A percentile compares a stretch with the other conserved stretches of the same genome.
phyloP scores from a whole-genome alignment of 352 stramenopile species.

The Pythium utonaiense region DNA sequence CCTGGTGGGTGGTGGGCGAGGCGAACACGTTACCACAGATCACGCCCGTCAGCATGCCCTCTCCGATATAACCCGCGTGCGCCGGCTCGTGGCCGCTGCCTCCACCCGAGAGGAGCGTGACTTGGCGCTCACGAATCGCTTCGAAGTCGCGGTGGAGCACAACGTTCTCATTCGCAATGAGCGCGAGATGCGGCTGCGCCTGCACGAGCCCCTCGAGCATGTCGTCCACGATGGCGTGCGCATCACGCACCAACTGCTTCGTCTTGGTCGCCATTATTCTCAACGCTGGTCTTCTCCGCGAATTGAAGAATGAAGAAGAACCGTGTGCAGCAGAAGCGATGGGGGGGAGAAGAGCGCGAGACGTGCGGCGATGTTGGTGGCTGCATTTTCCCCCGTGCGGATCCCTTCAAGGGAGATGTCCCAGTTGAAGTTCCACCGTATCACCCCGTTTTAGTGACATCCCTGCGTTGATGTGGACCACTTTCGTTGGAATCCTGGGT shows the following conservation, averaged over 20 bases:
- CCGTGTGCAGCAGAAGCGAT: background rate
- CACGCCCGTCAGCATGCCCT: conserved; percentile 95
- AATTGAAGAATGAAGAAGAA: background rate
- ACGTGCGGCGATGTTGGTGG: background rate
- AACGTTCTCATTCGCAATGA: conserved; percentile 56
- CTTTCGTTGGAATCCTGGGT: conserved; percentile 8
- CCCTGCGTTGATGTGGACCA: conserved; percentile 11
- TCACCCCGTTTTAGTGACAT: conserved; percentile 6
- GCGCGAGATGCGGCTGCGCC: conserved; percentile 62
- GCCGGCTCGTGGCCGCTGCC: conserved; percentile 92
- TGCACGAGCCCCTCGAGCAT: conserved; percentile 76
- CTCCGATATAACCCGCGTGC: conserved; percentile 95
- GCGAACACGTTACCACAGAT: conserved; percentile 97
- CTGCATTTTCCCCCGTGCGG: background rate
- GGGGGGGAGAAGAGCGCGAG: background rate
- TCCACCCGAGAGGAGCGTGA: conserved; percentile 74
- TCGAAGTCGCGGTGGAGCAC: conserved; percentile 73
- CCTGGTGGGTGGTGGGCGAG: conserved; percentile 90
- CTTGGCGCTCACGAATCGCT: conserved; percentile 56
- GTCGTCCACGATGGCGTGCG: conserved; percentile 54
- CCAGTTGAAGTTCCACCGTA: conserved; percentile 15
- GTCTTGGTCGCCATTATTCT: conserved; percentile 16
- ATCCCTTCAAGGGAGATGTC: background rate
- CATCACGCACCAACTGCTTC: conserved; percentile 52
- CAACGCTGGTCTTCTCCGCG: background rate